phyloP scores from a whole-genome alignment of 1,284 basidiomycete genomes.

The Pascua guehoae region DNA sequence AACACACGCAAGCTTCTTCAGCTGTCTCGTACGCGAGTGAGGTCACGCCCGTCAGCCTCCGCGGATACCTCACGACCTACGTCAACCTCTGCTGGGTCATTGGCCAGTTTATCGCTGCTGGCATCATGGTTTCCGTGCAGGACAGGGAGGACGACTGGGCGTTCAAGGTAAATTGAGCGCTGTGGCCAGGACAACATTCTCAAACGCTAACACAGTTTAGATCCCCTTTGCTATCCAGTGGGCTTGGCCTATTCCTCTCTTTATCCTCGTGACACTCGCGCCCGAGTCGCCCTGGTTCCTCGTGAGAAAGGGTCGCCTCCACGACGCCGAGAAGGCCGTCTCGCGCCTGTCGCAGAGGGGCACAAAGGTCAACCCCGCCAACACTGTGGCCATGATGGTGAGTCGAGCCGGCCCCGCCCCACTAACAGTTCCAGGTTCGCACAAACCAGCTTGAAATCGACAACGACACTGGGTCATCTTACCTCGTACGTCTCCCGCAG shows the following conservation, averaged over 20 bases:
- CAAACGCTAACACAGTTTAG: background rate
- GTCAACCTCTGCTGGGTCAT: conserved; percentile 56
- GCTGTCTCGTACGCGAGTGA: conserved; percentile 52
- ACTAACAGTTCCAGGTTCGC: conserved; percentile 17
- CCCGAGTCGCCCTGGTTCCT: conserved; percentile 41
- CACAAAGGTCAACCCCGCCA: conserved; percentile 22
- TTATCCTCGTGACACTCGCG: conserved; percentile 11
- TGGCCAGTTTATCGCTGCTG: conserved; percentile 29
- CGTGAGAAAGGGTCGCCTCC: conserved; percentile 26
- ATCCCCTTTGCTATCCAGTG: conserved; percentile 10
- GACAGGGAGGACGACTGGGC: background rate
- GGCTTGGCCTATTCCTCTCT: conserved; percentile 13
- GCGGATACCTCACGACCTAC: conserved; percentile 31
- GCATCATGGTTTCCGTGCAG: background rate
- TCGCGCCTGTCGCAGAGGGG: conserved; percentile 19
- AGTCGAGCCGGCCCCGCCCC: too few species aligned
- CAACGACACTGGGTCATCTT: conserved; percentile 31
- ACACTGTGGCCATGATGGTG: conserved; percentile 41
- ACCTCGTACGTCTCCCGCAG: conserved; percentile 12
- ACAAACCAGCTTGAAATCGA: conserved; percentile 39
- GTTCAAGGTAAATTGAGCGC: background rate
- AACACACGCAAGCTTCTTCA: too few species aligned
- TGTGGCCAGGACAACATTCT: background rate
- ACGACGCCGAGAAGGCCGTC: conserved; percentile 25
- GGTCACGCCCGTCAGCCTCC: conserved; percentile 45